phyloP scores from a whole-genome alignment of 805 yeast genomes.

The Candida nitratophila region DNA sequence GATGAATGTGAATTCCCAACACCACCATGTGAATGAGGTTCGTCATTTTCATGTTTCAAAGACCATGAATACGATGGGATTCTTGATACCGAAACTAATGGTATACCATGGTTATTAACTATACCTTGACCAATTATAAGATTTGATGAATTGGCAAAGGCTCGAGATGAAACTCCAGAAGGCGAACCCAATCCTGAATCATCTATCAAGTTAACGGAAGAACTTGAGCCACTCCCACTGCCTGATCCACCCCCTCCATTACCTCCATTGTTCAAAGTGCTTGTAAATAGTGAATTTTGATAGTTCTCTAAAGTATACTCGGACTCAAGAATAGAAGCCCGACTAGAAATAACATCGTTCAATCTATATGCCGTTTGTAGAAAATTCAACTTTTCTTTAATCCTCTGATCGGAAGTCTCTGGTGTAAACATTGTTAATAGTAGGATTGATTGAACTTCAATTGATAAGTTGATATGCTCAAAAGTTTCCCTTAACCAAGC shows the following conservation, averaged over 20 bases:
- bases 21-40: conserved; percentile 2
- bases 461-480: not conserved
- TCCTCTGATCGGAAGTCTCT: conserved; percentile 7
- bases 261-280: conserved; percentile 11
- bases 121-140: conserved; percentile 29
- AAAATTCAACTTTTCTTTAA: conserved; percentile 12
- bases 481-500: too few species aligned
- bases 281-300: conserved; percentile 18
- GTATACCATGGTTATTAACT: conserved; percentile 25
- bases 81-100: conserved; percentile 22
- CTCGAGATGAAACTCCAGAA: conserved; percentile 9
- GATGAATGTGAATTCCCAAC: not conserved
- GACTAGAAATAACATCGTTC: conserved; percentile 11
- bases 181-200: not conserved
- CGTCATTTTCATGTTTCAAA: conserved; percentile 23
- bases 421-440: conserved; percentile 9
- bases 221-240: not conserved
- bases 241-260: conserved; percentile 1
- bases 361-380: conserved; percentile 16
- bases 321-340: conserved; percentile 12
- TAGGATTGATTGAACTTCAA: not conserved
- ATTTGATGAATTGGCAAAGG: conserved; percentile 11
- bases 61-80: conserved; percentile 28
- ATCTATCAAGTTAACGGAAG: not conserved
- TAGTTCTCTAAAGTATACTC: conserved; percentile 13